Conservation (phyloP, 192 early-diverging fungal species). For the Chytriomyces sp. region DNA sequence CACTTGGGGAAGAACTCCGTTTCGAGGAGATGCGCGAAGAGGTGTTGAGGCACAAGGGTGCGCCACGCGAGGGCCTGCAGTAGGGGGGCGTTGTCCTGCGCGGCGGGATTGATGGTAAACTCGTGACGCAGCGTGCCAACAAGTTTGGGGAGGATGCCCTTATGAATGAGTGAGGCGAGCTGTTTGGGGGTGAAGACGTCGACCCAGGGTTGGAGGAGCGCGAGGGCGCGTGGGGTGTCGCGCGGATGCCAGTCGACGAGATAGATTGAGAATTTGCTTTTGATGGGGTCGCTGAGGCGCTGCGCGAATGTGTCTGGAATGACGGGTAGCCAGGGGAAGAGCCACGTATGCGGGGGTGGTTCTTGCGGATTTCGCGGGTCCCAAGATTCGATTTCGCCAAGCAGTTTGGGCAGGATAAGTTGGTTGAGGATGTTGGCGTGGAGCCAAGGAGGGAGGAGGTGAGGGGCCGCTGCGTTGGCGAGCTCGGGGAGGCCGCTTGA, state of each 20-base stretch:
- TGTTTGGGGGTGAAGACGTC: constrained; percentile 45
- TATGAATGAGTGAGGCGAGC: constrained; percentile 45
- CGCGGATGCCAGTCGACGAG: constrained; percentile 69
- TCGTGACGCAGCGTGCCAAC: constrained; percentile 57
- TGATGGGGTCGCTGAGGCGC: constrained; percentile 57
- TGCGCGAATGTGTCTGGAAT: constrained; percentile 52
- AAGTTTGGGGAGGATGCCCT: constrained; percentile 73
- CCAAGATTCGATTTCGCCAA: constrained; percentile 63
- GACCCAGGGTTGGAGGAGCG: constrained; percentile 63
- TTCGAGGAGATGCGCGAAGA: constrained; percentile 64
- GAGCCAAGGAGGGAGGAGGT: constrained; percentile 70
- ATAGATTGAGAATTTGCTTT: constrained; percentile 59
- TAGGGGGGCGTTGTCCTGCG: constrained; percentile 69
- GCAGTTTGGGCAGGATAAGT: constrained; percentile 78
- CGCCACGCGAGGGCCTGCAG: constrained; percentile 66
- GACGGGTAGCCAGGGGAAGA: constrained; percentile 80
- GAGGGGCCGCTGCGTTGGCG: constrained; percentile 20
- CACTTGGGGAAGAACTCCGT: constrained; percentile 84
- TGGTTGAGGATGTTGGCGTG: constrained; percentile 75
- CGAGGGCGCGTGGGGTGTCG: constrained; percentile 41
- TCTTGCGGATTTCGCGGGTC: constrained; percentile 50
- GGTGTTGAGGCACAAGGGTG: constrained; percentile 44
- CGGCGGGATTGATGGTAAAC: constrained; percentile 73
- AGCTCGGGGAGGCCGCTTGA: constrained; percentile 12
- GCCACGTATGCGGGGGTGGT: constrained; percentile 69